Base-by-base conservation (phyloP, 1,139 yeast species). In the Groenewaldozyma auringiensis region DNA sequence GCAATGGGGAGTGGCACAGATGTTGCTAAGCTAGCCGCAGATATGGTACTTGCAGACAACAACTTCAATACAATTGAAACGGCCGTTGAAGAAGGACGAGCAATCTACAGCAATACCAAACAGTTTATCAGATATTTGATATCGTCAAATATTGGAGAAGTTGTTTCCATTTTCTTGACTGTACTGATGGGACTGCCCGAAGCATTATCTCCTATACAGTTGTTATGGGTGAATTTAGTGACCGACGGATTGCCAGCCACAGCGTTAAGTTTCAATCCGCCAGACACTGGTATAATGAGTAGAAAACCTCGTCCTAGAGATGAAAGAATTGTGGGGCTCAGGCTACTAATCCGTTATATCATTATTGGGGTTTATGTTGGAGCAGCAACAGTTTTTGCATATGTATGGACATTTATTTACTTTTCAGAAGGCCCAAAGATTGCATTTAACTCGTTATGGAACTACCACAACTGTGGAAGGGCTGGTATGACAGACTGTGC, bases 21-120 rank as follows among this genome's bases (percentile, higher is more conserved):
- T 58, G 81, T 76, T 40, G 81, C 81, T 14, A 73, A 76, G 51
- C 71, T 75, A 48, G 81, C 81, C 1, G 72, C 79, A 8, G 81
- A 76, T 58, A 72, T 76, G 65, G 78, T 76, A 20, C 64, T 76
- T 62, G 66, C 75, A 3, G 66, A 62, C 40, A 59, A 74, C 54
- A 74, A 74, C 53, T 74, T 74, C 60, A 72, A 76, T 6, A 70
- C 77, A 29, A 74, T 74, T 52, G 72, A 74, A 56, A 68, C 71
- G 52, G 79, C 79, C 6, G 68, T 72, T 41, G 76, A 71, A 54
- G 77, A 72, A 53, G 77, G 77, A 6, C 66, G 77, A 48, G 61
- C 75, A 44, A 72, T 72, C 66, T 68, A 72, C 47, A 55, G 70
- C 43, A 72, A 72, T 53, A 72, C 73, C 41, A 74, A 71, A 53